phyloP scores from a whole-genome alignment of 768 basidiomycete genomes.

The Tricholoma terreum region DNA sequence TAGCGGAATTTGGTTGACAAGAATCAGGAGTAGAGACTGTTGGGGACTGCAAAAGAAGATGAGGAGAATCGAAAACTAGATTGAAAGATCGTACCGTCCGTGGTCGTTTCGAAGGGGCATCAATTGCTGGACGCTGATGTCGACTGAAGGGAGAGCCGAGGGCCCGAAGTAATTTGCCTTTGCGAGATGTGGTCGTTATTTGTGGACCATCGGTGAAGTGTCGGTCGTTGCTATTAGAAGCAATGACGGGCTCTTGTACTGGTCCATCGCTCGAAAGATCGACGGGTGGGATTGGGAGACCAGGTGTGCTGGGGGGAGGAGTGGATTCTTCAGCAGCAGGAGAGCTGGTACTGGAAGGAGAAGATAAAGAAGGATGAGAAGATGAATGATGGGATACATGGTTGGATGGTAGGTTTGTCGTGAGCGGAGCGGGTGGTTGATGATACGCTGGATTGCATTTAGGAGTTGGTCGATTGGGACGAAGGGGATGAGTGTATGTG shows the following conservation, averaged over 20 bases:
- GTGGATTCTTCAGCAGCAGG: slow-evolving; percentile 59
- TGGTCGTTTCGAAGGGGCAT: slow-evolving; percentile 23
- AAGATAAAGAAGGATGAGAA: slow-evolving; percentile 59
- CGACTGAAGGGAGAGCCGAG: slow-evolving; percentile 32
- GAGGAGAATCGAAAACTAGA: slow-evolving; percentile 22
- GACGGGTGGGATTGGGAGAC: slow-evolving; percentile 42
- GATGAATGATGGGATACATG: slow-evolving; percentile 33
- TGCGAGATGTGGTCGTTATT: slow-evolving; percentile 22
- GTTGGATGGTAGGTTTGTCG: slow-evolving; percentile 32
- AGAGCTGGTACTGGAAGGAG: slow-evolving; percentile 68
- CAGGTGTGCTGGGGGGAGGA: slow-evolving; percentile 70
- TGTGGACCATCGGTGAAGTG: slow-evolving; percentile 14
- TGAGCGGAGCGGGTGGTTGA: slow-evolving; percentile 23
- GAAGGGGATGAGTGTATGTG: slow-evolving; percentile 9
- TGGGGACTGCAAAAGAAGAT: slow-evolving; percentile 33
- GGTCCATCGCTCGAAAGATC: slow-evolving; percentile 37
- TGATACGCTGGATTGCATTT: slow-evolving; percentile 10
- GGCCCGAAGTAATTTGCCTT: slow-evolving; percentile 31
- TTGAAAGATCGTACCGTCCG: slow-evolving; percentile 31
- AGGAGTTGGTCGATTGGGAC: slow-evolving; percentile 8
- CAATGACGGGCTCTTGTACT: slow-evolving; percentile 25
- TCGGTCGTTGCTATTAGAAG: slow-evolving; percentile 10
- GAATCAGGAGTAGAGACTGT: slow-evolving; percentile 36
- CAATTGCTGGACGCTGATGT: slow-evolving; percentile 18
- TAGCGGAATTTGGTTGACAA: slow-evolving; percentile 26